Base-by-base conservation (phyloP, 2,329 filamentous ascomycete species). In the Botryotinia globosa region DNA sequence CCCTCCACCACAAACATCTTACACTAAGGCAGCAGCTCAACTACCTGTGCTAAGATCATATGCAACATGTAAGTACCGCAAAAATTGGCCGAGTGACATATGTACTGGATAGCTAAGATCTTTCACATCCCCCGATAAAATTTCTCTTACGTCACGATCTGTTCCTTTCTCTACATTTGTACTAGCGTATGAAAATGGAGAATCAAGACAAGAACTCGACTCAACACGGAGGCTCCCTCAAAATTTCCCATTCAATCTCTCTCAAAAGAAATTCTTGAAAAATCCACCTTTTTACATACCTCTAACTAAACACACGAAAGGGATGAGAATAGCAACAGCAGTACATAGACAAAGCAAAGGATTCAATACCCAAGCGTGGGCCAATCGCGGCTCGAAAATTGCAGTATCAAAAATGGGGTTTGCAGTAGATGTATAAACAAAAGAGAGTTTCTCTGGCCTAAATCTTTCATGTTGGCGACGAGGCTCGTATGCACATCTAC, bases 61-160 rank as follows among this genome's bases (percentile, higher is more conserved):
- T 51, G 14, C 12, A n/a, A 14, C 6, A n/a, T n/a, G 25, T 16
- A 29, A 29, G 51, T 18, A 29, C n/a, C n/a, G 12, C 16, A 51
- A 5, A 14, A n/a, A 29, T 54, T 1, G 0, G 16, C n/a, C 1
- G 5, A 18, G 12, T 29, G n/a, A 29, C 10, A n/a, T 1, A 7
- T 8, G 7, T n/a, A 29, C 51, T 16, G 7, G 6, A 29, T 29
- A 29, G n/a, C 5, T 29, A 18, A 51, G 1, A 14, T 54, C 48
- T n/a, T 18, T 54, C 51, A 29, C 6, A 54, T 29, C 5, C 5
- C 25, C 7, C 2, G 25, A 16, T 29, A 16, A 29, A 54, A 54
- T 29, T 54, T n/a, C 5, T 14, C 8, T 7, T 7, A 29, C 12
- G 18, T 16, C 51, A n/a, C n/a, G 14, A 14, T 51, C n/a, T 32